These are phyloP conservation scores for Hypericum androsaemum DNA, from an alignment of 345 rosid species.

Conservation along the genomic window DNA sequence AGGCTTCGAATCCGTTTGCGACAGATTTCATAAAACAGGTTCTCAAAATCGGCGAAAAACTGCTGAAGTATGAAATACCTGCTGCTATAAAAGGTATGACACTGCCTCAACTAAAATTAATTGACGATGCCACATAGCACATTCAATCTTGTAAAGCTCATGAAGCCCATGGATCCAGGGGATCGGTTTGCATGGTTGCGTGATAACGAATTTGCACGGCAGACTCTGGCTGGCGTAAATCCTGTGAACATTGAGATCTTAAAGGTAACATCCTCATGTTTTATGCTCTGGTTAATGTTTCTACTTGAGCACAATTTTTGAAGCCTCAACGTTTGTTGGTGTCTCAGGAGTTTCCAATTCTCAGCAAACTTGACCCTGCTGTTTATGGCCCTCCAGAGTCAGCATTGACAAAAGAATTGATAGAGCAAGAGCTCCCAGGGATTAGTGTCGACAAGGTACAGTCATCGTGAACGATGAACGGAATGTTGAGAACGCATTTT, in stretches of 20 bases:
- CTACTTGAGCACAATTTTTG: background rate
- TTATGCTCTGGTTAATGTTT: background rate
- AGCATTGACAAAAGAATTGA: slow-evolving; percentile 55
- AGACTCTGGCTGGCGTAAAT: slow-evolving; percentile 83
- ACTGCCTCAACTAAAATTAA: background rate
- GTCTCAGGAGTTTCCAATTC: slow-evolving; percentile 76
- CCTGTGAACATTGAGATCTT: slow-evolving; percentile 73
- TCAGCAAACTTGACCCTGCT: slow-evolving; percentile 71
- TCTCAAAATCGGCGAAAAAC: slow-evolving; percentile 40
- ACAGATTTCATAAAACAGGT: slow-evolving; percentile 36
- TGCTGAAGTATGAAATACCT: slow-evolving; percentile 70
- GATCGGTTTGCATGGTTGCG: slow-evolving; percentile 93
- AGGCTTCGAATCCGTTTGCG: slow-evolving; percentile 14
- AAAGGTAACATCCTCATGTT: slow-evolving; percentile 29
- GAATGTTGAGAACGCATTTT: background rate
- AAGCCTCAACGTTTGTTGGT: slow-evolving; percentile 5
- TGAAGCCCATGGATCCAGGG: slow-evolving; percentile 29
- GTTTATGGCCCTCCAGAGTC: slow-evolving; percentile 83
- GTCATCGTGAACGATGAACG: background rate
- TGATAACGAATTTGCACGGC: slow-evolving; percentile 89
- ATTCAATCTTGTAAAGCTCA: slow-evolving; percentile 3
- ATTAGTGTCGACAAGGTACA: slow-evolving; percentile 60
- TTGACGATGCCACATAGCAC: background rate
- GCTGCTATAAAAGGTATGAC: slow-evolving; percentile 56
- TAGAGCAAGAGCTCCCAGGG: slow-evolving; percentile 65